phyloP scores from a whole-genome alignment of 2,329 filamentous ascomycete species.

The Metarhizium album region DNA sequence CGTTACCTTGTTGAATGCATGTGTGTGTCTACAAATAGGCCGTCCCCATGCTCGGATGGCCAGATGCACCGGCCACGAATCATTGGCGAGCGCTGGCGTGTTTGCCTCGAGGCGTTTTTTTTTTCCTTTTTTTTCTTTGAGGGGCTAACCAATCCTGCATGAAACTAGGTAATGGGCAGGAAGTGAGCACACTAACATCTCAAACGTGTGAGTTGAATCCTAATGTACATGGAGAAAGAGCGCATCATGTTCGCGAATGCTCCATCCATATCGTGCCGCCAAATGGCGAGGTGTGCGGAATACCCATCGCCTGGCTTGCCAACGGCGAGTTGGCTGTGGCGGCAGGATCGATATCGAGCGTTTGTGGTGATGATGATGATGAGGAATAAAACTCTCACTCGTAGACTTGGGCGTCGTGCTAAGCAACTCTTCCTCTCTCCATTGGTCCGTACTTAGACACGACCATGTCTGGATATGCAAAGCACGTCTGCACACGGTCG shows the following conservation, averaged over 20 bases:
- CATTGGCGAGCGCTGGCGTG: background rate
- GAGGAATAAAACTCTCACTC: background rate
- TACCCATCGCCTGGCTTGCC: no score
- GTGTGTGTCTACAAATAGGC: background rate
- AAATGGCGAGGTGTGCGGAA: no score
- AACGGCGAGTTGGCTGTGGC: background rate
- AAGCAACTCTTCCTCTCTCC: background rate
- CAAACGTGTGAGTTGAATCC: background rate
- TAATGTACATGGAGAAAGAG: background rate
- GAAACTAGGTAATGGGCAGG: background rate
- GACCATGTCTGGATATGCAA: background rate
- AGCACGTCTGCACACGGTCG: background rate
- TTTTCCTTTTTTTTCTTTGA: background rate
- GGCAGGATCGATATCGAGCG: background rate
- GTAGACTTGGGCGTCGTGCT: background rate
- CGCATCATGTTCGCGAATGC: background rate
- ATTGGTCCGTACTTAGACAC: background rate
- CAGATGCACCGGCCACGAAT: conserved; percentile 4
- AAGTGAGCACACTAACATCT: background rate
- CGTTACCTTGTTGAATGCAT: background rate
- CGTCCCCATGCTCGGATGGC: no score
- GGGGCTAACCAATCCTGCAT: conserved; percentile 1
- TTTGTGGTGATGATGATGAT: background rate
- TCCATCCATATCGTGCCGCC: background rate
- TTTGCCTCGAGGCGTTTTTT: background rate